These are phyloP conservation scores for Kandelia obovata DNA, from an alignment of 345 rosid species.

Conservation along the genomic window DNA sequence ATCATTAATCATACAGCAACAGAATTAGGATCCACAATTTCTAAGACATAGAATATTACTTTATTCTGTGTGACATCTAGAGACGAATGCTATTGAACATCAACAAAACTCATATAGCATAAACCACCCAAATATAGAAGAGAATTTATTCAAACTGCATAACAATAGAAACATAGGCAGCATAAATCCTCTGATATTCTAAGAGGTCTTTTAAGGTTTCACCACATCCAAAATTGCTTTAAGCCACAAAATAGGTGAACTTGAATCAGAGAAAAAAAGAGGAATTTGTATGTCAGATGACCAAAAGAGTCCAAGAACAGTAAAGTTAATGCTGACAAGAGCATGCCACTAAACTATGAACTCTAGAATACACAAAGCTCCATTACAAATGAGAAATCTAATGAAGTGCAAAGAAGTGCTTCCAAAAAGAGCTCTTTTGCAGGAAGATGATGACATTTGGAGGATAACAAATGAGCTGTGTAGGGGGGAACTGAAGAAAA, in stretches of 20 bases:
- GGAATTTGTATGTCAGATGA: too few species aligned
- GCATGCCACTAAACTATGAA: background rate
- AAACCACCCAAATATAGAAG: background rate
- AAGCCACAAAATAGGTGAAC: background rate
- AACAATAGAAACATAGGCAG: background rate
- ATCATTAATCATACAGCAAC: conserved; percentile 13
- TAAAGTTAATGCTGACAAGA: background rate
- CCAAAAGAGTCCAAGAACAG: too few species aligned
- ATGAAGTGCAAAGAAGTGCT: background rate
- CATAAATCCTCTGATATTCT: background rate
- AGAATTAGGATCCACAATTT: conserved; percentile 16
- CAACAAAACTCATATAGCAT: background rate
- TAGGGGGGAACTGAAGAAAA: background rate
- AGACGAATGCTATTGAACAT: background rate
- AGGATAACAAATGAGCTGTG: background rate
- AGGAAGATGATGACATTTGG: background rate
- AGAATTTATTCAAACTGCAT: background rate
- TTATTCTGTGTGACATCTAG: background rate
- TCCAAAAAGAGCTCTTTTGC: background rate
- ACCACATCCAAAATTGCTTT: background rate
- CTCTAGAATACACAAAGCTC: background rate
- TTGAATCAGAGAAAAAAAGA: background rate
- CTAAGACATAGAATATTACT: background rate
- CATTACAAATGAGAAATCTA: background rate
- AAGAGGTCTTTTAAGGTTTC: background rate